Percentiles rank a stretch among this genome's conserved stretches.
These are phyloP conservation scores for Ogataea neopini DNA, from an alignment of 805 yeast species.

Conservation along the genomic window DNA sequence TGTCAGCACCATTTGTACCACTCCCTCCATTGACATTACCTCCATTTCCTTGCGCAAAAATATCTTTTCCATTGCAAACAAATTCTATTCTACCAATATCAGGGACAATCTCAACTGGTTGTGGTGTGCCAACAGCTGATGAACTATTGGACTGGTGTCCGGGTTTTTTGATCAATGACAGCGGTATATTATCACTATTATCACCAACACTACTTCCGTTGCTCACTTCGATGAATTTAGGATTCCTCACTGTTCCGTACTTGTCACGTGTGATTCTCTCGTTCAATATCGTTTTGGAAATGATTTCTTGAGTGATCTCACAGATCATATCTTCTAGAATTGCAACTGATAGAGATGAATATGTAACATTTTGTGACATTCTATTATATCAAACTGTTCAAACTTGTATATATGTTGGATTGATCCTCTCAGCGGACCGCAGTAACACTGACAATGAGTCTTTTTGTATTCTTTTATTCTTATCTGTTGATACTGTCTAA, in stretches of 20 bases:
- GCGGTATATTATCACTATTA: slow-evolving; percentile 14
- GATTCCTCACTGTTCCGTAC: slow-evolving; percentile 33
- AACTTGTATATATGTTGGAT: too few species aligned
- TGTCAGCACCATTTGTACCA: slow-evolving; percentile 20
- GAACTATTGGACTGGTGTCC: slow-evolving; percentile 14
- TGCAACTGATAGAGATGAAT: slow-evolving; percentile 32
- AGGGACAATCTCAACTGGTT: slow-evolving; percentile 20
- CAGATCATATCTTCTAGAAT: slow-evolving; percentile 36
- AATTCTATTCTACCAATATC: slow-evolving; percentile 35
- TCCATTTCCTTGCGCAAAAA: slow-evolving; percentile 18
- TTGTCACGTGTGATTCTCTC: slow-evolving; percentile 33
- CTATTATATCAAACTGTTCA: too few species aligned
- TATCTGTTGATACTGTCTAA: too few species aligned
- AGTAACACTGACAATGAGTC: too few species aligned
- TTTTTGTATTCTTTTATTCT: too few species aligned
- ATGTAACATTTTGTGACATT: slow-evolving; percentile 23
- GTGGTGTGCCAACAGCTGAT: slow-evolving; percentile 26
- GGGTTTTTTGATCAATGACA: slow-evolving; percentile 16
- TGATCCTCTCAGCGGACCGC: too few species aligned
- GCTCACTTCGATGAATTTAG: slow-evolving; percentile 26
- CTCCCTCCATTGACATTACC: slow-evolving; percentile 14
- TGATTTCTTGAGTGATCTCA: slow-evolving; percentile 36
- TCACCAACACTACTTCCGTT: slow-evolving; percentile 9
- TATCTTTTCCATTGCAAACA: slow-evolving; percentile 33
- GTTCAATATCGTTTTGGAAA: slow-evolving; percentile 30